A percentile compares a stretch with the other conserved stretches of the same genome.
Conservation (phyloP, 306 rosid species). For the Oxytropis ochrocephala region DNA sequence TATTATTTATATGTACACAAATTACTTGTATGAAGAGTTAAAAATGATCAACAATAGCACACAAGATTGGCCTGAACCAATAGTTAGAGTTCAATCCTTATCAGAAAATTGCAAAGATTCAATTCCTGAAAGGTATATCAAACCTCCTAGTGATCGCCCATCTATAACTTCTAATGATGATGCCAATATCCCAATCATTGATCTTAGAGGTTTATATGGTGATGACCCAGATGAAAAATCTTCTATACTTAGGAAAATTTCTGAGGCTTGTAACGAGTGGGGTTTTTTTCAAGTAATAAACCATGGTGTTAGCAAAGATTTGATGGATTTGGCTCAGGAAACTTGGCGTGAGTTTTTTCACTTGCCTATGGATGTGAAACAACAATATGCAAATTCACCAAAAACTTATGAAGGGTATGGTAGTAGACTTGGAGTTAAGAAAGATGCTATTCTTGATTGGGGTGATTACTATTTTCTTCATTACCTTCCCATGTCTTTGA, state of each 20-base stretch:
- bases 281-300: conserved; percentile 64
- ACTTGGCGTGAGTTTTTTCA: no score
- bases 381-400: conserved; percentile 71
- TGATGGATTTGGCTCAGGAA: no score
- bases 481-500: conserved; percentile 51
- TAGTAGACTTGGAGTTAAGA: conserved; percentile 64
- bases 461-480: conserved; percentile 83
- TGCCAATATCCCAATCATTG: conserved; percentile 62
- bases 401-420: conserved; percentile 87
- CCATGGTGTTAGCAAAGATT: no score
- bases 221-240: neutral
- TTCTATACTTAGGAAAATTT: conserved; percentile 26
- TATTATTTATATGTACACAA: no score
- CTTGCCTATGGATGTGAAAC: no score
- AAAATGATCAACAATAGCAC: conserved; percentile 27
- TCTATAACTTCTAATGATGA: neutral
- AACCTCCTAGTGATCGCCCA: conserved; percentile 50
- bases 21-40: neutral
- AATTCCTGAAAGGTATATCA: conserved; percentile 66
- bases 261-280: conserved; percentile 63
- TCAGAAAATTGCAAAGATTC: conserved; percentile 37
- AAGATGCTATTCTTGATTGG: conserved; percentile 89
- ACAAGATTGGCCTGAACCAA: conserved; percentile 82
- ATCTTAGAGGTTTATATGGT: conserved; percentile 30
- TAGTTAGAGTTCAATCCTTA: conserved; percentile 73